Base-by-base conservation (phyloP, 23 red algal species). In the Chondrus crispus region DNA sequence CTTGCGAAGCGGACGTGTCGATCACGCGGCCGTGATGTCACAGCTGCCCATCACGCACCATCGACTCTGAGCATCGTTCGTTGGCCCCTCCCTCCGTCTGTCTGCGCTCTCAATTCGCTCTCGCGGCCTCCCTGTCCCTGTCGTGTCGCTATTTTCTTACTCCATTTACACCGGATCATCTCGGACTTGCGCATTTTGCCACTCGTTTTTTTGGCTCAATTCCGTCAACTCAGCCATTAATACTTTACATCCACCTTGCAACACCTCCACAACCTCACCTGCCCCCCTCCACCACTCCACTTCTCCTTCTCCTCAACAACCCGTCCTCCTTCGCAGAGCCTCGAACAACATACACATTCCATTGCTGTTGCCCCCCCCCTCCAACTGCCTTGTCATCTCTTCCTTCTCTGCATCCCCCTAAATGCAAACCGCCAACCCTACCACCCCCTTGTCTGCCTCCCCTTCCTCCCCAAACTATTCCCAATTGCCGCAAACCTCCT, bases 141-240 rank as follows among this genome's bases (percentile, higher is more conserved):
- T 66, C 35, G 60, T 22, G 26, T 32, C 35, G 35, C 26, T 66
- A 66, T 32, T 66, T 66, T 66, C 60, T 66, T 66, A 22, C 26
- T 66, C n/a, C 60, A 66, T 66, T 66, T 66, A 66, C 60, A 66
- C 60, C 60, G 60, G 60, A 66, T 66, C 60, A 66, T 32, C 60
- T 66, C 60, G 26, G 26, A 22, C 60, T 32, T 32, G 18, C 60
- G 35, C 60, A 66, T 66, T 66, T 66, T 66, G 60, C 60, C 60
- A 66, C 60, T 66, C 60, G 35, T 66, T 66, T 66, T 66, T 66
- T 66, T 66, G 60, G 60, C 60, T 66, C 60, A 66, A 66, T 32
- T 32, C 60, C 60, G 0, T 66, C 60, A 66, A n/a, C 26, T 66
- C 60, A 66, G 60, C 60, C 60, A 66, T 66, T 66, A 66, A 66